Evolutionary conservation across 1,139 yeast genomes (phyloP).

Genomic region (Geotrichum australiense): DNA sequence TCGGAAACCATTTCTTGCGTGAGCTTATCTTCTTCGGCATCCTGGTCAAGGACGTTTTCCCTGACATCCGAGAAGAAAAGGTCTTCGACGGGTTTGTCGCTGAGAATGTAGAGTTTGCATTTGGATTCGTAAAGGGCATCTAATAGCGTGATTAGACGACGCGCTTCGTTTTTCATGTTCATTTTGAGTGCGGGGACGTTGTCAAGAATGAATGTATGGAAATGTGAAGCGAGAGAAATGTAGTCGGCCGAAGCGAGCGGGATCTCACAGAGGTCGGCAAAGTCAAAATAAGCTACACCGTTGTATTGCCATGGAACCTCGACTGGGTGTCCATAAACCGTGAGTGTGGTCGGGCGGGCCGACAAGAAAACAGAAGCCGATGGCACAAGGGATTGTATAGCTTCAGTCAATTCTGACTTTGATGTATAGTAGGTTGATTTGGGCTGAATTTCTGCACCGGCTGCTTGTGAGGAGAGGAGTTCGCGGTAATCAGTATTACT

Average conservation of each 20-base stretch:
- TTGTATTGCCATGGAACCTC: conserved; percentile 42
- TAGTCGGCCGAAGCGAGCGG: conserved; percentile 62
- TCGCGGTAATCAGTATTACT: conserved; percentile 51
- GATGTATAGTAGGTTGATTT: background rate
- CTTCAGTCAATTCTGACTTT: conserved; percentile 13
- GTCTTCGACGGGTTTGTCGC: conserved; percentile 45
- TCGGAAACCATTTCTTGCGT: conserved; percentile 66
- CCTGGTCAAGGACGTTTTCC: conserved; percentile 25
- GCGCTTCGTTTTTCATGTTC: conserved; percentile 59
- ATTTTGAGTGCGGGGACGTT: conserved; percentile 55
- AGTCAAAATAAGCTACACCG: conserved; percentile 46
- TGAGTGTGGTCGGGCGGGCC: conserved; percentile 33
- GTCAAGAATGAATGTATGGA: conserved; percentile 50
- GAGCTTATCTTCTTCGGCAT: conserved; percentile 31
- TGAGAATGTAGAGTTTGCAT: conserved; percentile 50
- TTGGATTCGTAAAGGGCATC: conserved; percentile 66
- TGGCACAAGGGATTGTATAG: conserved; percentile 22
- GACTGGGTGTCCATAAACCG: conserved; percentile 51
- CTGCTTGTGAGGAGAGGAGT: conserved; percentile 32
- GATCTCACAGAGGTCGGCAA: conserved; percentile 51
- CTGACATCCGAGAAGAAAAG: conserved; percentile 49
- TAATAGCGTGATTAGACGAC: conserved; percentile 56
- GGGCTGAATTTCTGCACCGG: conserved; percentile 6
- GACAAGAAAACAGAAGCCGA: conserved; percentile 22
- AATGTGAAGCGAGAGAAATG: conserved; percentile 57